Percentiles rank a stretch among this genome's conserved stretches.
phyloP scores from a whole-genome alignment of 2,329 filamentous ascomycete species.

The Aquanectria penicillioides region DNA sequence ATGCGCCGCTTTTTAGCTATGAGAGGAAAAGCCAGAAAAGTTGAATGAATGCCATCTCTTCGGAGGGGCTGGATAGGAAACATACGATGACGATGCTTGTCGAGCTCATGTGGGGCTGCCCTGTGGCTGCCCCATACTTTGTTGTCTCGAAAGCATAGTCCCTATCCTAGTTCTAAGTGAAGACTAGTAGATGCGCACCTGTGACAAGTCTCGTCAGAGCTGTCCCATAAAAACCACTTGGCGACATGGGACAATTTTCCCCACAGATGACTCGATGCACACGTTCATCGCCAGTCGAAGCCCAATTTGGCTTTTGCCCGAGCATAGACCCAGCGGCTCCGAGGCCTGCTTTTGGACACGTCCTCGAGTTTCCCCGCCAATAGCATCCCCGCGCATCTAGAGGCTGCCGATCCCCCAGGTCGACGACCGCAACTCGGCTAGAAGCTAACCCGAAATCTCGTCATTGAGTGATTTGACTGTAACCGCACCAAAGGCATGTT shows the following conservation, averaged over 20 bases:
- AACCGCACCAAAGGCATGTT: conserved; percentile 20
- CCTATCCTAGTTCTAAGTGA: no score
- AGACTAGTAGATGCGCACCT: no score
- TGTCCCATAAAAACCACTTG: no score
- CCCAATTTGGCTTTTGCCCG: background rate
- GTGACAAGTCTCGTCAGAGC: no score
- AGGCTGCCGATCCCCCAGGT: background rate
- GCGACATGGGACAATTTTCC: background rate
- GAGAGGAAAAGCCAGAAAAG: no score
- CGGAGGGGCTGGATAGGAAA: no score
- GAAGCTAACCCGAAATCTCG: conserved; percentile 1
- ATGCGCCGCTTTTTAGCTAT: no score
- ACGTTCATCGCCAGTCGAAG: background rate
- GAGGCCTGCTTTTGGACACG: background rate
- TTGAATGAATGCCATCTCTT: no score
- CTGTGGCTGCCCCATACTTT: background rate
- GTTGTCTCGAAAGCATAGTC: no score
- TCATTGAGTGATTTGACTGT: background rate
- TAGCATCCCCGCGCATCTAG: background rate
- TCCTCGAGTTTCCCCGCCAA: conserved; percentile 18
- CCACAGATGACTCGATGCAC: background rate
- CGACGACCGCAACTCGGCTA: conserved; percentile 1
- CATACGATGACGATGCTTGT: no score
- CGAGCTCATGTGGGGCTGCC: no score
- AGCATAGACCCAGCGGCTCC: background rate